phyloP scores from a whole-genome alignment of 768 basidiomycete species.

The Rhodotorula kratochvilovae region DNA sequence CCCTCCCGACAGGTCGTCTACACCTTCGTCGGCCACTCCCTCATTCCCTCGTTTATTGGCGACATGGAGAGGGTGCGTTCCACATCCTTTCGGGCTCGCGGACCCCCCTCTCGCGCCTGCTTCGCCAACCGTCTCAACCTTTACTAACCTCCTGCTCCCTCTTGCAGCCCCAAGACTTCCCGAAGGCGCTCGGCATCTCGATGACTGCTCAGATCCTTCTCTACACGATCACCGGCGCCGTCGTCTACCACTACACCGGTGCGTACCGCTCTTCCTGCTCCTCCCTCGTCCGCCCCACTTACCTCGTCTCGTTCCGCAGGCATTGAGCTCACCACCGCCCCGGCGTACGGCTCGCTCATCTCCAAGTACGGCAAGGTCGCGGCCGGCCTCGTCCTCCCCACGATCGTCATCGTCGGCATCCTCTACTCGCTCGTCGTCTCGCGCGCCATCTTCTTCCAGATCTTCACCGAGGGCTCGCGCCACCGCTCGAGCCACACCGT shows the following conservation, averaged over 20 bases:
- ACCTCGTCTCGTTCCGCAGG: slow-evolving; percentile 15
- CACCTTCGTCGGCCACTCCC: slow-evolving; percentile 31
- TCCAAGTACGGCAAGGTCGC: slow-evolving; percentile 31
- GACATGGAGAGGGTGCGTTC: slow-evolving; percentile 28
- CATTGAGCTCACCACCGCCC: slow-evolving; percentile 29
- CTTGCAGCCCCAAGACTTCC: slow-evolving; percentile 42
- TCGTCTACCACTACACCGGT: slow-evolving; percentile 34
- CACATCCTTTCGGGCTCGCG: too few species aligned
- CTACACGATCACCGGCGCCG: slow-evolving; percentile 40
- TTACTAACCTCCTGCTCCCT: too few species aligned
- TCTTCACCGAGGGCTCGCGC: slow-evolving; percentile 38
- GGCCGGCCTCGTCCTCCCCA: slow-evolving; percentile 41
- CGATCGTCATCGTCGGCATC: slow-evolving; percentile 35
- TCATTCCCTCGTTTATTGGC: slow-evolving; percentile 40
- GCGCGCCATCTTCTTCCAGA: slow-evolving; percentile 42
- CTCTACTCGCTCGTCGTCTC: slow-evolving; percentile 41
- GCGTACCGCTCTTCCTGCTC: too few species aligned
- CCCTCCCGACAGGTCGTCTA: neutral
- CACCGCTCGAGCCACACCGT: slow-evolving; percentile 40
- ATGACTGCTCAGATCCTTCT: slow-evolving; percentile 41
- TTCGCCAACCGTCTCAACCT: too few species aligned
- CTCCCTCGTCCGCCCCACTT: neutral
- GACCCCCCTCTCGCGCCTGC: too few species aligned
- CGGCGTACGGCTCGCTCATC: slow-evolving; percentile 32
- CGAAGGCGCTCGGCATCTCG: slow-evolving; percentile 41